Evolutionary conservation across 2,329 filamentous ascomycete species (phyloP).

Genomic region (Fusarium sp.): DNA sequence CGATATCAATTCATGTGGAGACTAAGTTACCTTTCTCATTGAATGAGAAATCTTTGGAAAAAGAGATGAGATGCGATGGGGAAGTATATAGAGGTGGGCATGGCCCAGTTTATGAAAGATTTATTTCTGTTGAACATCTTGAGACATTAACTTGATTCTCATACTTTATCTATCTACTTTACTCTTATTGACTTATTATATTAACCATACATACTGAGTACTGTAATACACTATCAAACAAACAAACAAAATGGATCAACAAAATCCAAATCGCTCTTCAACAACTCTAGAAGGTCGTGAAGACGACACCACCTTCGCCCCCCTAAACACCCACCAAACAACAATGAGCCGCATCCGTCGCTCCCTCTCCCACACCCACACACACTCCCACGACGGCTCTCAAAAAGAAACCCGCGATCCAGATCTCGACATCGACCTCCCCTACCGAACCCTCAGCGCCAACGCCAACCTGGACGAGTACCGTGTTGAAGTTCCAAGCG

Average conservation of each 20-base stretch:
- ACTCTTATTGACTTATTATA: neutral
- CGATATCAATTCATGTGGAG: constrained; percentile 9
- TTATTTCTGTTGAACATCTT: constrained; percentile 9
- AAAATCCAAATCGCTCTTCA: constrained; percentile 32
- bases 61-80: neutral
- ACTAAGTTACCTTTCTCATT: neutral
- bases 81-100: constrained; percentile 37
- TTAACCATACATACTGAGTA: neutral
- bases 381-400: constrained; percentile 20
- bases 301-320: constrained; percentile 38
- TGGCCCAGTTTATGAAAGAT: neutral
- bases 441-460: constrained; percentile 71
- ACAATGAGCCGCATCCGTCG: constrained; percentile 33
- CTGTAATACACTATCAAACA: neutral
- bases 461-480: constrained; percentile 75
- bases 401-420: constrained; percentile 55
- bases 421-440: constrained; percentile 66
- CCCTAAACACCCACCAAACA: constrained; percentile 39
- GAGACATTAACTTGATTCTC: constrained; percentile 29
- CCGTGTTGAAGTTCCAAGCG: constrained; percentile 68
- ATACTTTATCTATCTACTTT: neutral
- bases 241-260: constrained; percentile 22
- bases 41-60: neutral
- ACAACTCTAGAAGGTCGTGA: constrained; percentile 30
- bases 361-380: constrained; percentile 38